Percentiles rank a stretch among this genome's conserved stretches.
phyloP scores from a whole-genome alignment of 1,284 basidiomycete species.

The Trametes hirsuta region DNA sequence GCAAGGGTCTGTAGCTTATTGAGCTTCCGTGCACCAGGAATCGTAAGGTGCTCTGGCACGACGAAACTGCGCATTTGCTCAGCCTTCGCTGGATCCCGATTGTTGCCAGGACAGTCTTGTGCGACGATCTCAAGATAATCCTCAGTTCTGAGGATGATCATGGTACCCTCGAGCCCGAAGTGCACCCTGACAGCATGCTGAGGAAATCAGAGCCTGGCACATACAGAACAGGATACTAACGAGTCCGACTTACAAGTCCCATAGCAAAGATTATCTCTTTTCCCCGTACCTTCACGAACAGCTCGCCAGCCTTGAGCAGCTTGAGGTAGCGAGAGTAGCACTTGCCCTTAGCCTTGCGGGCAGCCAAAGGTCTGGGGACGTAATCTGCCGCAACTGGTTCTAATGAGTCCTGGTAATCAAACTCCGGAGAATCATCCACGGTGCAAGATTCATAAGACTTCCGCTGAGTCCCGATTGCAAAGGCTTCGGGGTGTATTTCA shows the following conservation, averaged over 20 bases:
- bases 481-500: neutral
- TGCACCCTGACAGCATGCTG: neutral
- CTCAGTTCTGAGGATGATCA: neutral
- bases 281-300: conserved; percentile 4
- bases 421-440: neutral
- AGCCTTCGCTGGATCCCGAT: too few relatives aligned
- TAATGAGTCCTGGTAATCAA: neutral
- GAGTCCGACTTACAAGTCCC: conserved; percentile 5
- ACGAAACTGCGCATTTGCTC: neutral
- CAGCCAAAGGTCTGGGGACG: neutral
- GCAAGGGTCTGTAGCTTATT: neutral
- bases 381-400: neutral
- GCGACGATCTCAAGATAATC: neutral
- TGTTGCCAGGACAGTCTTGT: neutral
- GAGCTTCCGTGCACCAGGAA: neutral
- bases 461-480: neutral
- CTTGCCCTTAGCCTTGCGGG: neutral
- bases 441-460: neutral
- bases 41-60: neutral
- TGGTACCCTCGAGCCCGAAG: neutral
- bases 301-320: neutral
- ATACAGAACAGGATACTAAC: too few relatives aligned
- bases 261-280: conserved; percentile 7
- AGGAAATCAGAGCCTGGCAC: too few relatives aligned
- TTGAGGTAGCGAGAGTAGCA: neutral